Evolutionary conservation across 805 yeast genomes (phyloP), one percentile per base, ranked within the genome.

Genomic region (Zygosaccharomyces rouxii): DNA sequence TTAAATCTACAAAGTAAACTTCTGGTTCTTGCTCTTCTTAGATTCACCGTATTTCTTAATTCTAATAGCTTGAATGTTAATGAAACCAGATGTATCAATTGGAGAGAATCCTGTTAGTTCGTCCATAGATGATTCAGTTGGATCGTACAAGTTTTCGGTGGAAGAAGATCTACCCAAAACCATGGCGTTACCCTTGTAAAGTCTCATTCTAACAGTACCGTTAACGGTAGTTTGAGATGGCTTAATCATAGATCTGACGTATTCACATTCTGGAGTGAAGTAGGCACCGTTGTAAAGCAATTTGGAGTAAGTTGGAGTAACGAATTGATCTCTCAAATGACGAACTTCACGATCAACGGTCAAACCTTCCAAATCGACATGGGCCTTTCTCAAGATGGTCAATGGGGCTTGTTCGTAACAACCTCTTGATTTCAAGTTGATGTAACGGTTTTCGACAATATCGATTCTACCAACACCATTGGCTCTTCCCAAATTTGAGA

Each of bases 351-450:
- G 86, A 74, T 94, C 99, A 64, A 94, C 75, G 37, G 96, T 92
- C 63, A 94, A 83, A 63, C 99, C 99, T 77, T 94, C 99, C 62
- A 94, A 76, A 71, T 94, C 99, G 69, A 94, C 81, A 72, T 94
- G 99, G 42, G 98, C 87, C 48, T 81, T 71, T 81, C 99, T 89
- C 73, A 94, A 83, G 54, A 94, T 70, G 53, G 99, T 92, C 64
- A 94, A 81, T 71, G 98, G 99, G 59, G 99, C 99, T 55, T 98
- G 95, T 76, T 94, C 99, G 77, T 94, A 94, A 78, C 99, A 94
- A 51, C 99, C 99, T 79, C 99, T 89, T 55, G 98, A 90, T 74
- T 94, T 94, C 72, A 94, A 86, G 71, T 98, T 98, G 66, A 94
- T 94, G 73, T 94, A 94, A 78, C 99, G 89, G 80, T 94, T 89